Percentiles rank a stretch among this genome's conserved stretches.
Evolutionary conservation across 305 asterid genomes (phyloP).

Genomic region (Fraxinus sp.): DNA sequence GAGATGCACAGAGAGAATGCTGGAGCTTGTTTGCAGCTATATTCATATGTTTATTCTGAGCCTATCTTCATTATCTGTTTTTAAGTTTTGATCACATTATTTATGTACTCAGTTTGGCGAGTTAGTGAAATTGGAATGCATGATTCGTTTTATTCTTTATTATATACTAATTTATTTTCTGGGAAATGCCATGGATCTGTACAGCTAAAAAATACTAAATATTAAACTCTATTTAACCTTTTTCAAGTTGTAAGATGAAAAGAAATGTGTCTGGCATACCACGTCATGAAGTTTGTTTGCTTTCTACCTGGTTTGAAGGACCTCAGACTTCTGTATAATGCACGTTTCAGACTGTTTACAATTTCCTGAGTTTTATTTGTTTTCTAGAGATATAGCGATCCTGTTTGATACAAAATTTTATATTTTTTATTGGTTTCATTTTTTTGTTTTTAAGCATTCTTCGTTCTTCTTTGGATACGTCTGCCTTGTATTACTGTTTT

Average conservation of each 20-base stretch:
- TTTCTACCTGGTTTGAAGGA: background rate
- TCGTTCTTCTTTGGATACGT: conserved; percentile 11
- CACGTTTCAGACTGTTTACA: background rate
- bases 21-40: background rate
- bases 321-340: background rate
- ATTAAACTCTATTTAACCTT: background rate
- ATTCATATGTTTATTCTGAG: background rate
- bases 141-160: background rate
- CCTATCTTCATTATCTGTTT: background rate
- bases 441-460: background rate
- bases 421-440: background rate
- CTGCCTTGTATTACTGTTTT: conserved; percentile 12
- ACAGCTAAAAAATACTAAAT: background rate
- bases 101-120: background rate
- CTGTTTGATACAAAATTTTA: background rate
- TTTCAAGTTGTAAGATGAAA: background rate
- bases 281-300: background rate
- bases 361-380: background rate
- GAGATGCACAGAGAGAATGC: background rate
- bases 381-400: background rate
- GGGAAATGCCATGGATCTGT: background rate
- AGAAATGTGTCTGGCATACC: background rate
- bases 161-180: background rate
- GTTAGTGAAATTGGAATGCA: background rate
- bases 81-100: background rate